These are phyloP conservation scores for Trichoderma virens DNA, from an alignment of 495 filamentous ascomycete genomes.

Conservation along the genomic window DNA sequence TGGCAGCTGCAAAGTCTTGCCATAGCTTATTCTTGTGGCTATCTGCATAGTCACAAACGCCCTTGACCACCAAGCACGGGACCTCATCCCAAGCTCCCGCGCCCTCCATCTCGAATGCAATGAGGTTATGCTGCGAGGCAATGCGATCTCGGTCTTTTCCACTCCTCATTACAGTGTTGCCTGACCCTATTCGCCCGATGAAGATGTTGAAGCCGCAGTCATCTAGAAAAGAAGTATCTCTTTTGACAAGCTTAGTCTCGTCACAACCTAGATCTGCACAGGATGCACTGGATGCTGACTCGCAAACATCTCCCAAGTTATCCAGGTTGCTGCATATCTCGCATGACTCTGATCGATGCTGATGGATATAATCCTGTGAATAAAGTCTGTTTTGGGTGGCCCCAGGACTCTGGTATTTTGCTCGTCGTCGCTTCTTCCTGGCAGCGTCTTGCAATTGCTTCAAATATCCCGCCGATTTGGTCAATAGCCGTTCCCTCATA, in stretches of 20 bases:
- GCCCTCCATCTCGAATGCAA: slow-evolving; percentile 38
- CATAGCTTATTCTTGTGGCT: slow-evolving; percentile 36
- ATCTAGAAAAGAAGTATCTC: neutral
- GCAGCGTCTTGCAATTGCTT: neutral
- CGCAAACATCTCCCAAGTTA: neutral
- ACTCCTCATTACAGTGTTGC: slow-evolving; percentile 24
- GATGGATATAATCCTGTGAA: neutral
- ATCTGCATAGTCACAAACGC: slow-evolving; percentile 37
- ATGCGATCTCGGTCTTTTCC: slow-evolving; percentile 18
- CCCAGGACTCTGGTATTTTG: neutral
- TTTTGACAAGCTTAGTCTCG: neutral
- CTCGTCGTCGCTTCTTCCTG: neutral
- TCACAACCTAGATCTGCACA: neutral
- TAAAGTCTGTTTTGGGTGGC: neutral
- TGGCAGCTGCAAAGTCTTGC: slow-evolving; percentile 33
- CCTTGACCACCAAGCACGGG: slow-evolving; percentile 31
- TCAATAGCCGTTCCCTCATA: slow-evolving; percentile 15
- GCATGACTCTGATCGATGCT: neutral
- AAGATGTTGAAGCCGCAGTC: neutral
- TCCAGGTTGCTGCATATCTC: neutral
- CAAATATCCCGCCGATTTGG: neutral
- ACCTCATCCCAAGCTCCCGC: slow-evolving; percentile 32
- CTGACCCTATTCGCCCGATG: slow-evolving; percentile 20
- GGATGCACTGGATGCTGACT: neutral
- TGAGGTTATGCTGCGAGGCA: slow-evolving; percentile 17